phyloP scores from a whole-genome alignment of 2,329 filamentous ascomycete genomes.

The Fusarium pseudonygamai region DNA sequence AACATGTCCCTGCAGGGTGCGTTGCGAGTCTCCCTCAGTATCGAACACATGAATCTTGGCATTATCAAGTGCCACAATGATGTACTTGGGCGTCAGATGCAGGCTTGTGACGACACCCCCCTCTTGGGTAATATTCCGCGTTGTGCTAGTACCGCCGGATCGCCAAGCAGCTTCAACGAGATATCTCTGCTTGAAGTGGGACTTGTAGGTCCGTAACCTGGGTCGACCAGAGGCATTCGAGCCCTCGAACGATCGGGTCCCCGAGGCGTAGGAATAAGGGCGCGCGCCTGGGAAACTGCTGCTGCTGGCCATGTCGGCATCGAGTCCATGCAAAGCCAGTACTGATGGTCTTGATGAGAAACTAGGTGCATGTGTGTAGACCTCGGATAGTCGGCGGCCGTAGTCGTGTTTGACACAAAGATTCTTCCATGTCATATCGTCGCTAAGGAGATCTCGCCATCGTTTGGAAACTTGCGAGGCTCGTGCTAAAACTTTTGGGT shows the following conservation, averaged over 20 bases:
- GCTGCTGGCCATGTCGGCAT: constrained; percentile 49
- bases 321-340: constrained; percentile 45
- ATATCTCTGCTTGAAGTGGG: constrained; percentile 97
- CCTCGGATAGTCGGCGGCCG: constrained; percentile 66
- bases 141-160: constrained; percentile 84
- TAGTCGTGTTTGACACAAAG: constrained; percentile 97
- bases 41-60: constrained; percentile 99
- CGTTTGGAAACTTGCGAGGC: constrained; percentile 95
- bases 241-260: constrained; percentile 67
- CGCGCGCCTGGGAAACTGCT: constrained; percentile 58
- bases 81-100: constrained; percentile 94
- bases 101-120: constrained; percentile 96
- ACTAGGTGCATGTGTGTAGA: constrained; percentile 49
- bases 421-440: constrained; percentile 98
- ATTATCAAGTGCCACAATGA: constrained; percentile 96
- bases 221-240: constrained; percentile 48
- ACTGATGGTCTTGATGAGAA: constrained; percentile 45
- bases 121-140: constrained; percentile 92
- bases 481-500: constrained; percentile 90
- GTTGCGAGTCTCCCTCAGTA: constrained; percentile 85
- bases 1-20: constrained; percentile 91
- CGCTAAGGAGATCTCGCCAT: constrained; percentile 92
- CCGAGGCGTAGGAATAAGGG: constrained; percentile 49
- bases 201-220: constrained; percentile 86
- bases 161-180: constrained; percentile 98